Evolutionary conservation across 768 basidiomycete species (phyloP).

Genomic region (Scleroderma bovista): DNA sequence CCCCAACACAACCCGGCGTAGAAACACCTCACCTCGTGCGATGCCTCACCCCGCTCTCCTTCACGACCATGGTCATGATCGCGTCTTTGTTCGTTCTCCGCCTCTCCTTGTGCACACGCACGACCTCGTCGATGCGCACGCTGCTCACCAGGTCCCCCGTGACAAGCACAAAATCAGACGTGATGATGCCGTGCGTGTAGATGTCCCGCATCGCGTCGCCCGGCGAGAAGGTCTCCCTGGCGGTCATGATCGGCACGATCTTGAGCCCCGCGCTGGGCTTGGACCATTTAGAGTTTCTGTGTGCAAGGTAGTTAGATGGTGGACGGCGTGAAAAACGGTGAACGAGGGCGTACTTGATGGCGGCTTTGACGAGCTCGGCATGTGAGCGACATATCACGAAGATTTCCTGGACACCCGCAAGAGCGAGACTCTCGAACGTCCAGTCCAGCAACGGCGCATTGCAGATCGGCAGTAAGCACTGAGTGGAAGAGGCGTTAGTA

Average conservation of each 20-base stretch:
- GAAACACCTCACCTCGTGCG: slow-evolving; percentile 55
- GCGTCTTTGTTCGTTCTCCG: slow-evolving; percentile 85
- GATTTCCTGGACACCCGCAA: slow-evolving; percentile 95
- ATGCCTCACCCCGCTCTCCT: slow-evolving; percentile 67
- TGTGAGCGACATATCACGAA: slow-evolving; percentile 94
- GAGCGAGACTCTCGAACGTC: slow-evolving; percentile 91
- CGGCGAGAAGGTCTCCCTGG: slow-evolving; percentile 81
- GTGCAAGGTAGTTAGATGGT: background rate
- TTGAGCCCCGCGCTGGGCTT: slow-evolving; percentile 72
- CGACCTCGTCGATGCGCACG: slow-evolving; percentile 83
- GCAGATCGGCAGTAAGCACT: slow-evolving; percentile 93
- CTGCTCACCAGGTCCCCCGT: slow-evolving; percentile 92
- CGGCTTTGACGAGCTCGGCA: slow-evolving; percentile 77
- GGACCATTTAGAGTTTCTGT: slow-evolving; percentile 81
- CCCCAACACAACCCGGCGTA: slow-evolving; percentile 1
- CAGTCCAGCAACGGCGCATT: slow-evolving; percentile 91
- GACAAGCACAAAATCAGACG: slow-evolving; percentile 87
- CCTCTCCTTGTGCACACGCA: slow-evolving; percentile 83
- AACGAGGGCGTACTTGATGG: slow-evolving; percentile 59
- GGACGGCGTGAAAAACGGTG: background rate
- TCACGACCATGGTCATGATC: slow-evolving; percentile 95
- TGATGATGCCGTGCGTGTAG: slow-evolving; percentile 86
- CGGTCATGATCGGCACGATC: slow-evolving; percentile 80
- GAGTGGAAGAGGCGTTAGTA: slow-evolving; percentile 15
- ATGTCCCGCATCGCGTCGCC: slow-evolving; percentile 94